Evolutionary conservation across 495 filamentous ascomycete species (phyloP), one percentile per base, ranked within the genome.

Genomic region (Penicillium roqueforti): DNA sequence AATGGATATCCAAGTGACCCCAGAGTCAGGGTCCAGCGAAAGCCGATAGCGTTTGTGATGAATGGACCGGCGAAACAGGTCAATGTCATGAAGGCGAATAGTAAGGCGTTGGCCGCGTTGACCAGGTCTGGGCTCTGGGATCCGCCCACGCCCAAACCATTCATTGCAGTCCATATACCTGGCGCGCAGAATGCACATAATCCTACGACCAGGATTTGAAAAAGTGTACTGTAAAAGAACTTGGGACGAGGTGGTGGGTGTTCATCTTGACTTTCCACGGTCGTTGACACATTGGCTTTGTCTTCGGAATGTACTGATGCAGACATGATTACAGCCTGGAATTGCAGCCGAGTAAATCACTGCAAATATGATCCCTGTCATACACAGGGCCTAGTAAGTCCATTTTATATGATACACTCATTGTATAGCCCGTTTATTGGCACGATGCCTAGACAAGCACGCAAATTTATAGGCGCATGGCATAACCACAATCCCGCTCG

Each of bases 141-240:
- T 18, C 80, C 80, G 32, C 80, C 82, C 0, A 78, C 82, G 0
- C 82, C 81, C 1, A 80, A 75, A 23, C 67, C 67, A 53, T 80
- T 82, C 66, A 83, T 67, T 7, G 81, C 80, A 43, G 75, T 78
- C 80, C 80, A 84, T 45, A 83, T 77, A 8, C 80, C 80, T 0
- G 79, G 79, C n/a, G 77, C 76, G 5, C 75, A 76, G 63, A 83
- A 83, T 13, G 74, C 74, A 47, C 79, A 78, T 10, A 75, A 59
- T 4, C 80, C 77, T 36, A 82, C 74, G 3, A 82, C 52, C 29
- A 81, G 69, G 53, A 79, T 75, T 53, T 82, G 78, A 67, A 78
- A 83, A 1, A 82, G 67, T 9, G 78, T 78, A 40, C 71, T 76
- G 43, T 75, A 76, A 51, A 59, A 58, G 49, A 63, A 62, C 10